Base-by-base conservation (phyloP, 75 land plant genomes). In the Cunninghamia lanceolata region DNA sequence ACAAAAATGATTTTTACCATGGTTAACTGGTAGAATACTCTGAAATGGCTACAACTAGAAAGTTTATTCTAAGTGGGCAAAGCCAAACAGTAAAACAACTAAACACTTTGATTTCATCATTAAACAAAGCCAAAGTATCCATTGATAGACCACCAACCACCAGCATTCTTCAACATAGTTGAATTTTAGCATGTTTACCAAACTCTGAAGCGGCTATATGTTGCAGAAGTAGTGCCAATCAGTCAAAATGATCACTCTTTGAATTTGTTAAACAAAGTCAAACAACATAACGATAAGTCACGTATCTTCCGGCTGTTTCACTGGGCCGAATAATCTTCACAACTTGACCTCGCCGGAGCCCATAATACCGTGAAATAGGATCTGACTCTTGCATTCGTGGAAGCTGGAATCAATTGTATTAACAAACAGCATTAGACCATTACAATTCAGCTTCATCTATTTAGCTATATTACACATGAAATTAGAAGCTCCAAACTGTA, bases 231-330 rank as follows among this genome's bases (percentile, higher is more conserved):
- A 30, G 34, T 70, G 32, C 35, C 74, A 30, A 70, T 70, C 74
- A 70, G 0, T 70, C 32, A n/a, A 70, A 70, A 30, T 30, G 35
- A 9, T 30, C 11, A 70, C 35, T 3, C 38, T 78, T 78, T 38
- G 28, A 39, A 84, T 86, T 84, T 7, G 52, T 25, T 86, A 63
- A 83, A 8, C 85, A 88, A 16, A 85, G 17, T 39, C 88, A 89
- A 3, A 94, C 94, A 76, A 85, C 91, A 89, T 85, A 94, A 40
- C 94, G 87, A 68, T 94, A 94, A 32, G 95, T 94, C 14, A 91
- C 93, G 59, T 94, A 94, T 86, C 92, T 84, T 30, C 94, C 95
- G 0, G 95, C 95, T 45, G 94, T 94, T 86, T 94, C 95, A 86
- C 95, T 94, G 13, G 93, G 92, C 32, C 94, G 86, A 16, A 88